These are phyloP conservation scores for Spongospora subterranea DNA, from an alignment of 208 protist species.

Conservation along the genomic window DNA sequence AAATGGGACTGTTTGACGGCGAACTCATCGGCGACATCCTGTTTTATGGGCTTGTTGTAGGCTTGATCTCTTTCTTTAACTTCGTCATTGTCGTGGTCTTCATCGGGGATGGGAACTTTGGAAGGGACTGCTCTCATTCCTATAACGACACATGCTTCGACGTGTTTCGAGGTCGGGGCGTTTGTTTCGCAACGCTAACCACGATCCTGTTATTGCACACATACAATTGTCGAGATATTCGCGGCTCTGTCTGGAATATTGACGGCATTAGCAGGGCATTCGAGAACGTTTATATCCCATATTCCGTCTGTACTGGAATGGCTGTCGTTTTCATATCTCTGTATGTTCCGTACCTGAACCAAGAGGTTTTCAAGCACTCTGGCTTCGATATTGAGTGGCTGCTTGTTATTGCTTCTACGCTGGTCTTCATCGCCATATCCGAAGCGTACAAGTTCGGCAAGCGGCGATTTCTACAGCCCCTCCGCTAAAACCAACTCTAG, in stretches of 20 bases:
- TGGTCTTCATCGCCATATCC: conserved; percentile 37
- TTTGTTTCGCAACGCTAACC: not conserved
- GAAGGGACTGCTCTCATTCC: not conserved
- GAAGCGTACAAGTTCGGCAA: conserved; percentile 21
- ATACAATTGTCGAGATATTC: conserved; percentile 35
- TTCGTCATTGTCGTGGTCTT: not conserved
- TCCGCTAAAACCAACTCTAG: too few species aligned
- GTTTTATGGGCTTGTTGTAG: not conserved
- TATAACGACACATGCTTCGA: not conserved
- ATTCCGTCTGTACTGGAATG: not conserved
- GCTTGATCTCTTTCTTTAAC: not conserved
- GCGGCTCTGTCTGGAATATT: not conserved
- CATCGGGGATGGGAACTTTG: not conserved
- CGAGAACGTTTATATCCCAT: not conserved
- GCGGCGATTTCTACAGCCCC: not conserved
- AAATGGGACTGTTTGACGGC: not conserved
- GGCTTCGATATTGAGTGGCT: not conserved
- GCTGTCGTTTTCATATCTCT: not conserved
- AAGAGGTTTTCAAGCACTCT: conserved; percentile 4
- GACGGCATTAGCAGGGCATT: not conserved
- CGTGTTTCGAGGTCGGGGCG: not conserved
- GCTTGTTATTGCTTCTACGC: not conserved
- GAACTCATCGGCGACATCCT: conserved; percentile 31
- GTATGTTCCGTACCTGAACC: not conserved
- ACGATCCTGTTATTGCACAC: conserved; percentile 13